A percentile compares a stretch with the other conserved stretches of the same genome.
Conservation (phyloP, 2,329 filamentous ascomycete species). For the Aspergillus quadrilineatus region DNA sequence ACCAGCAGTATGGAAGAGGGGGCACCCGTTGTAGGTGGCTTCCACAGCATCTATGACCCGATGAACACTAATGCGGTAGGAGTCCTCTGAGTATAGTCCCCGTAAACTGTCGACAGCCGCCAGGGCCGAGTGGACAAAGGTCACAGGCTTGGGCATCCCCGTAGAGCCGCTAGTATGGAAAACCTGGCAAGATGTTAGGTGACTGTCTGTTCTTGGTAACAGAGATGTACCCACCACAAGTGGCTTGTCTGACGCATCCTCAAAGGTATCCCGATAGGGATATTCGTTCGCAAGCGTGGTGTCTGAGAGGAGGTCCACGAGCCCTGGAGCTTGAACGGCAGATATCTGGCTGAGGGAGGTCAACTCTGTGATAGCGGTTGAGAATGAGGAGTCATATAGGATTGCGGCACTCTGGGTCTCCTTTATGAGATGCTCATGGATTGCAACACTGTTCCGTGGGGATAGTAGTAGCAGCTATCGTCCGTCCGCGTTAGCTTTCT, state of each 20-base stretch:
- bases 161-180: constrained; percentile 16
- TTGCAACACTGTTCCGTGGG: constrained; percentile 4
- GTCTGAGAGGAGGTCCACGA: constrained; percentile 3
- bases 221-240: not conserved
- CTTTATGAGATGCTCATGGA: constrained; percentile 7
- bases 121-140: constrained; percentile 7
- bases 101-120: constrained; percentile 1
- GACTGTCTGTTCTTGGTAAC: not conserved
- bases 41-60: not conserved
- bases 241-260: not conserved
- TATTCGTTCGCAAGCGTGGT: not conserved
- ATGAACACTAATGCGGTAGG: not conserved
- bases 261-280: constrained; percentile 4
- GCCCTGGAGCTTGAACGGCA: not conserved
- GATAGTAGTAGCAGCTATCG: constrained; percentile 6
- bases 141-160: constrained; percentile 10
- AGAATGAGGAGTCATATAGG: constrained; percentile 3
- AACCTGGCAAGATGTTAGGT: not conserved
- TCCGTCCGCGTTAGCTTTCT: not conserved
- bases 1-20: constrained; percentile 10
- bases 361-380: not conserved
- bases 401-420: not conserved
- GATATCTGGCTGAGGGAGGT: not conserved
- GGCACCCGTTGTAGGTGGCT: constrained; percentile 2
- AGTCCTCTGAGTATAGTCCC: not conserved